phyloP scores from a whole-genome alignment of 2,329 filamentous ascomycete species.

The Biscogniauxia mediterranea region DNA sequence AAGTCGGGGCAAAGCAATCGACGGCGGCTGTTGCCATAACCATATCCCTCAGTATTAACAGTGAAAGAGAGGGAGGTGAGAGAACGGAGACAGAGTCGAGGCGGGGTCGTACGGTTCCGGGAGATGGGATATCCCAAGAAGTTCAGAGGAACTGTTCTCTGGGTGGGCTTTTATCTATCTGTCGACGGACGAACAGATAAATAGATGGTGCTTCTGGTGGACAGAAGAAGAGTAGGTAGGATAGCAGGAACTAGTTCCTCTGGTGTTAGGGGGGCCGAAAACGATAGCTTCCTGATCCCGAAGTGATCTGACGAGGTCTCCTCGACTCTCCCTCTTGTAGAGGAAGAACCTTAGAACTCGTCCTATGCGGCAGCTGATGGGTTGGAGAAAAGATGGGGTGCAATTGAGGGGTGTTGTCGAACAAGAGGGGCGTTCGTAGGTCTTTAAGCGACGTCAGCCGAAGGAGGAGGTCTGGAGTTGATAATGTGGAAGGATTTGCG shows the following conservation, averaged over 20 bases:
- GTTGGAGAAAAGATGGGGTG: constrained; percentile 56
- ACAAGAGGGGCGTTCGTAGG: constrained; percentile 46
- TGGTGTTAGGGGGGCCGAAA: constrained; percentile 92
- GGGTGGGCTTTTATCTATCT: constrained; percentile 17
- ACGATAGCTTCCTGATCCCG: constrained; percentile 88
- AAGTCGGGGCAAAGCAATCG: constrained; percentile 52
- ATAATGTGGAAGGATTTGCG: constrained; percentile 64
- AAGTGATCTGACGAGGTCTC: constrained; percentile 91
- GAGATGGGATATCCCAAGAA: constrained; percentile 10
- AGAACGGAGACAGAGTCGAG: constrained; percentile 14
- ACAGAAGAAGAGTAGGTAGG: constrained; percentile 11
- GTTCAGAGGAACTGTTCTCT: constrained; percentile 18
- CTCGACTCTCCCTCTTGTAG: constrained; percentile 98
- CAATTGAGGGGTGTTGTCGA: constrained; percentile 49
- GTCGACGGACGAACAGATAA: constrained; percentile 3
- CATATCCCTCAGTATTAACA: constrained; percentile 51
- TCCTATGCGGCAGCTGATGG: constrained; percentile 99
- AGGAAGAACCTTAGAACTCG: constrained; percentile 97
- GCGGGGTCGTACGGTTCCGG: constrained; percentile 20
- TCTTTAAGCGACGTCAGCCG: constrained; percentile 49
- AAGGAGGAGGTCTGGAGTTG: constrained; percentile 62
- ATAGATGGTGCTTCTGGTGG: constrained; percentile 18
- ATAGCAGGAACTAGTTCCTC: constrained; percentile 25
- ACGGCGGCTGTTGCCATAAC: constrained; percentile 63
- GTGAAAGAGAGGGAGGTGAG: constrained; percentile 20